phyloP scores from a whole-genome alignment of 1,139 yeast species.

The Hansenula sp. region DNA sequence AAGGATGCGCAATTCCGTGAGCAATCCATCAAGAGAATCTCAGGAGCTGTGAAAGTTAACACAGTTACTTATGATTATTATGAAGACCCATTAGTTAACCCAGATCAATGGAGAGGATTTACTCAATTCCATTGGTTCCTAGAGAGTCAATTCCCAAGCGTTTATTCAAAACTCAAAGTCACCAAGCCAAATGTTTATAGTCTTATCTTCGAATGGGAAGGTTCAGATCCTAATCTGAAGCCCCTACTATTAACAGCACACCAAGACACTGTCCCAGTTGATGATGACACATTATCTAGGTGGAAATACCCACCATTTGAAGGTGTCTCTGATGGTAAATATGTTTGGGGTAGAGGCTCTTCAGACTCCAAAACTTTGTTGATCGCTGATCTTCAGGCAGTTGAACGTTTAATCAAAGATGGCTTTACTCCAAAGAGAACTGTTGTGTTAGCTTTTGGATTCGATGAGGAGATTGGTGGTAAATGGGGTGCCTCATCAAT shows the following conservation, averaged over 20 bases:
- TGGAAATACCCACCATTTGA: conserved; percentile 71
- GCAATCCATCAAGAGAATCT: conserved; percentile 37
- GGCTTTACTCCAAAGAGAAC: conserved; percentile 45
- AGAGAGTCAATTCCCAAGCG: conserved; percentile 50
- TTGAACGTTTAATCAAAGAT: conserved; percentile 37
- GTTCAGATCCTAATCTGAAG: conserved; percentile 47
- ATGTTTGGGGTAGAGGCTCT: conserved; percentile 55
- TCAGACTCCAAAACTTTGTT: conserved; percentile 51
- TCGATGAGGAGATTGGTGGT: conserved; percentile 62
- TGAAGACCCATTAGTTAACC: conserved; percentile 38
- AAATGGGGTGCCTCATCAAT: conserved; percentile 42
- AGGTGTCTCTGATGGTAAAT: conserved; percentile 59
- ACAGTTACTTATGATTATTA: conserved; percentile 57
- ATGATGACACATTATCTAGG: conserved; percentile 44
- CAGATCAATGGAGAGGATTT: conserved; percentile 37
- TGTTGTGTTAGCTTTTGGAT: conserved; percentile 51
- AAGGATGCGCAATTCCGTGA: conserved; percentile 36
- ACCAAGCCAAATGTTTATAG: conserved; percentile 59
- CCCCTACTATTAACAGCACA: conserved; percentile 73
- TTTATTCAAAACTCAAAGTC: conserved; percentile 40
- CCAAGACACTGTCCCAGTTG: conserved; percentile 84
- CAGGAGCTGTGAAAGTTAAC: conserved; percentile 54
- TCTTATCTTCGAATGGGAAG: conserved; percentile 63
- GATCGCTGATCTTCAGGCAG: conserved; percentile 47
- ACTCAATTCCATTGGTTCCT: conserved; percentile 48